Percentiles rank a stretch among this genome's conserved stretches.
Conservation (phyloP, 495 filamentous ascomycete species). For the Trichodelitschia bisporula region DNA sequence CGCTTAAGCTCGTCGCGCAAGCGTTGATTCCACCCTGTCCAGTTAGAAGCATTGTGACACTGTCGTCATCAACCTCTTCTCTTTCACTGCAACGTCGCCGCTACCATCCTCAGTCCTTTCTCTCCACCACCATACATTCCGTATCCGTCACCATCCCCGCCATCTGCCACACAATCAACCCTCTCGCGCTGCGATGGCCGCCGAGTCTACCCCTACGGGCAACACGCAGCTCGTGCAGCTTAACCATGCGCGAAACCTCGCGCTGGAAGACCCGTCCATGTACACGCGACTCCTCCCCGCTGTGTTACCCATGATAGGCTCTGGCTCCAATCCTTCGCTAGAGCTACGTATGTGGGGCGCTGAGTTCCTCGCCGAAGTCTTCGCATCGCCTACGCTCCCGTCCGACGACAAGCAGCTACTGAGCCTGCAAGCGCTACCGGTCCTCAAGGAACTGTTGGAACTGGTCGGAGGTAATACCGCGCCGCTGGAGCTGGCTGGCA, state of each 20-base stretch:
- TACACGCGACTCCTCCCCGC: constrained; percentile 79
- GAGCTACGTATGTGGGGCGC: constrained; percentile 88
- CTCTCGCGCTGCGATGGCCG: constrained; percentile 7
- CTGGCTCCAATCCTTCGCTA: constrained; percentile 30
- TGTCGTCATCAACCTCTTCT: no score
- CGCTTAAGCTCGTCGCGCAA: no score
- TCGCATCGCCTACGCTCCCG: constrained; percentile 59
- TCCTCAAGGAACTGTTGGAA: constrained; percentile 46
- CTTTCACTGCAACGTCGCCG: not conserved
- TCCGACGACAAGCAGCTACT: constrained; percentile 52
- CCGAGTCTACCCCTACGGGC: no score
- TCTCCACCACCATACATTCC: not conserved
- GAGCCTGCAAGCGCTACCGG: constrained; percentile 44
- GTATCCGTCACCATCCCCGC: not conserved
- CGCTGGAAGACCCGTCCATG: constrained; percentile 54
- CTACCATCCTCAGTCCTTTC: constrained; percentile 17
- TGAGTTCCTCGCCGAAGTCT: constrained; percentile 89
- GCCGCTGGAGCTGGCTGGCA: constrained; percentile 42
- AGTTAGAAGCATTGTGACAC: no score
- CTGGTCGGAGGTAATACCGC: constrained; percentile 19
- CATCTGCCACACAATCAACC: constrained; percentile 31
- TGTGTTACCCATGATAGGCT: constrained; percentile 67
- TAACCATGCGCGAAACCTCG: constrained; percentile 63
- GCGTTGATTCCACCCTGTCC: no score
- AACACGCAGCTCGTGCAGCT: no score